Base-by-base conservation (phyloP, 345 rosid genomes). In the Rhodamnia argentea region DNA sequence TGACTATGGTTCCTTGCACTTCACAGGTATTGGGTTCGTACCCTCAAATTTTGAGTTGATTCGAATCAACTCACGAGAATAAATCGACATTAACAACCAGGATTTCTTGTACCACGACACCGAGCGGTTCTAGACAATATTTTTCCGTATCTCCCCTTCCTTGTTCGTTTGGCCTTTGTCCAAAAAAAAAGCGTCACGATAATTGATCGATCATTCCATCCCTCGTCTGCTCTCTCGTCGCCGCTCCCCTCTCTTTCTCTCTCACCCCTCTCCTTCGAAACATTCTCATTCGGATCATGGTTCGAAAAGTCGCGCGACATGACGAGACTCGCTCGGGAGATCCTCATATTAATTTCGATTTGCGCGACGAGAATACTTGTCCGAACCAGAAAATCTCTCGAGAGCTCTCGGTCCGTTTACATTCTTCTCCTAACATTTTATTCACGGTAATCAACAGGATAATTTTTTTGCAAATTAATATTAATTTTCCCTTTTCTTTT, bases 11-110 rank as follows among this genome's bases (percentile, higher is more conserved):
- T 62, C 14, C 5, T 29, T 7, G 42, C 40, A 27, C 42, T 7
- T 27, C 11, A 27, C 5, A 0, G 2, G 5, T 29, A 6, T n/a
- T n/a, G n/a, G n/a, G n/a, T n/a, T n/a, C 15, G 1, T 4, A 7
- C 10, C 5, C 22, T 6, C 3, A 40, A 29, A 62, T 27, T 14
- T 29, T 4, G 0, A 0, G 13, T 62, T 10, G 29, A 15, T 27
- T 27, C 1, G 9, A 62, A 62, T 62, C 22, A 15, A 29, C 27
- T 62, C 75, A 15, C 13, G 18, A 62, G 42, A 62, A 62, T 29
- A 27, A 2, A 62, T 62, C n/a, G 16, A 29, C 14, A 62, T 29
- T 0, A 11, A 1, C 16, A 29, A 9, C 6, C 6, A 27, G 22
- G 42, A 1, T 62, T 14, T 62, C 22, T 29, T 3, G 5, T 37